phyloP scores from a whole-genome alignment of 441 rosid species.

The Sinapis alba region DNA sequence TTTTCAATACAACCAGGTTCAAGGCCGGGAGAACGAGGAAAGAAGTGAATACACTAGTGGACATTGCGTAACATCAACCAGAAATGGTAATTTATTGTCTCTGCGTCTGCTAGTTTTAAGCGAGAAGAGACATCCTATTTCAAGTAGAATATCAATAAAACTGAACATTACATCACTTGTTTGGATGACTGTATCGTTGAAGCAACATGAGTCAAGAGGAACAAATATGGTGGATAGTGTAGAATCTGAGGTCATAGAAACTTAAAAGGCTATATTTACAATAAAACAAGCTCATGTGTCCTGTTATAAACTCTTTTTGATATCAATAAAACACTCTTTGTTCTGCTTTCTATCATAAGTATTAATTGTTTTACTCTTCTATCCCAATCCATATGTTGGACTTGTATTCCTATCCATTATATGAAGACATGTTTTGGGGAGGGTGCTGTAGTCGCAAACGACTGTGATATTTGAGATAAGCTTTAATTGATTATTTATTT shows the following conservation, averaged over 20 bases:
- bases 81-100: slow-evolving; percentile 2
- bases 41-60: slow-evolving; percentile 40
- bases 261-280: background rate
- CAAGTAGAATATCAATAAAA: slow-evolving; percentile 18
- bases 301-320: no score
- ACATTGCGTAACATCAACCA: slow-evolving; percentile 1
- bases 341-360: background rate
- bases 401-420: slow-evolving; percentile 9
- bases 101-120: background rate
- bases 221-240: slow-evolving; percentile 28
- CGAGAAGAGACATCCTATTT: slow-evolving; percentile 13
- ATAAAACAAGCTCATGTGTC: no score
- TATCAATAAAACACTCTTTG: background rate
- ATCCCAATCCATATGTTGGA: background rate
- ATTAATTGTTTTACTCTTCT: background rate
- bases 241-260: slow-evolving; percentile 1
- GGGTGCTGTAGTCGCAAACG: background rate
- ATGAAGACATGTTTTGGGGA: slow-evolving; percentile 6
- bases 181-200: background rate
- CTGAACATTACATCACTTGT: slow-evolving; percentile 18
- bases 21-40: slow-evolving; percentile 60
- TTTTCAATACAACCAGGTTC: slow-evolving; percentile 79
- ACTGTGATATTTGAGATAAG: slow-evolving; percentile 1
- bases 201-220: slow-evolving; percentile 1
- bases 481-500: background rate